Evolutionary conservation across 257 asterid species (phyloP), one percentile per base, ranked within the genome.

Genomic region (Lantana camara): DNA sequence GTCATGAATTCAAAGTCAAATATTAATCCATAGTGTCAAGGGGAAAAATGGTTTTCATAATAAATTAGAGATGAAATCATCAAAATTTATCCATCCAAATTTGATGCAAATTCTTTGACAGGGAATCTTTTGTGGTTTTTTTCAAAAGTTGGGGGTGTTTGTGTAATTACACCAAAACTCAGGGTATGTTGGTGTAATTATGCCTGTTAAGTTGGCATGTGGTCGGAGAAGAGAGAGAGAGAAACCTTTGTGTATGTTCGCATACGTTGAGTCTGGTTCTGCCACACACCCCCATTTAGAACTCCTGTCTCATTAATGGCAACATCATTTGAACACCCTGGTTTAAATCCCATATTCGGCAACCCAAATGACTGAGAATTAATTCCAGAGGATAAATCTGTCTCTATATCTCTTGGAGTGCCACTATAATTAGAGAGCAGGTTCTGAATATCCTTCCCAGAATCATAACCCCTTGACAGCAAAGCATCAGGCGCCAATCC

Each of bases 381-480:
- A 73, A 87, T 77, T 57, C 90, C 95, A 45, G 93, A 83, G 3
- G 96, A 87, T 48, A 93, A 68, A 60, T 87, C 96, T 4, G 97
- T 76, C 68, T 93, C 97, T 10, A 85, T 83, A 63, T 89, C 95
- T 81, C 95, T 86, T 7, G 83, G 81, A 41, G 83, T 64, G 34
- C 79, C 84, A 40, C 83, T 88, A 64, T 78, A 92, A 65, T 83
- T 81, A 22, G 95, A 79, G 17, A 92, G 84, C 60, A 92, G 75
- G 74, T 87, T 93, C 51, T 88, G 98, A 47, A 93, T 81, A 64
- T 93, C 98, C 76, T 93, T 93, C 45, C 91, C 95, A 9, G 98
- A 78, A 73, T 93, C 98, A 64, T 78, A 93, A 65, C 86, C 97
- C 74, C 96, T 82, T 13, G 98, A 87, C 55, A 93, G 37, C 83